phyloP scores from a whole-genome alignment of 495 filamentous ascomycete species.

The Daldinia vernicosa region DNA sequence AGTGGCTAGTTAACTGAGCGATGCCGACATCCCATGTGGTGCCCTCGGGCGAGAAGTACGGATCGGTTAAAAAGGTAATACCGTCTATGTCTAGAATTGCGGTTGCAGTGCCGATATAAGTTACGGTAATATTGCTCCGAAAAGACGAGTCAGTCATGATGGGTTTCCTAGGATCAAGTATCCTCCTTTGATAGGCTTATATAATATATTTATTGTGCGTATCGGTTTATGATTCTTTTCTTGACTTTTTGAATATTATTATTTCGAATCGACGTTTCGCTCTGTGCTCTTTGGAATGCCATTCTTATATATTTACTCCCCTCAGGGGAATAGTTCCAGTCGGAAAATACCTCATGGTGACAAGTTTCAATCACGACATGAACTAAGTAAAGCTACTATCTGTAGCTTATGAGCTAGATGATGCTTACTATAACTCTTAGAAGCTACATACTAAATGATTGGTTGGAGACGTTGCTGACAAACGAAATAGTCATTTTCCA shows the following conservation, averaged over 20 bases:
- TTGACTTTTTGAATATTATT: background rate
- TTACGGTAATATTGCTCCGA: constrained; percentile 45
- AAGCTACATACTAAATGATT: background rate
- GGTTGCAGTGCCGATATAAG: constrained; percentile 62
- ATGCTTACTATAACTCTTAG: constrained; percentile 11
- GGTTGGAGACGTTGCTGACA: constrained; percentile 1
- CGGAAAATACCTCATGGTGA: no score
- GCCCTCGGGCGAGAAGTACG: constrained; percentile 60
- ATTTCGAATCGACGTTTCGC: no score
- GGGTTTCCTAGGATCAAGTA: background rate
- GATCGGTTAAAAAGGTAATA: constrained; percentile 62
- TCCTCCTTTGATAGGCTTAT: background rate
- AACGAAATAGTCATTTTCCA: background rate
- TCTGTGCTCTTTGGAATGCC: no score
- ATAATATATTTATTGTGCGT: background rate
- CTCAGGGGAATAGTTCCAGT: no score
- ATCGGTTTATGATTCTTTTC: background rate
- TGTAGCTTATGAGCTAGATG: background rate
- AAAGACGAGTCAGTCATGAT: constrained; percentile 22
- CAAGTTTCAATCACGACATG: background rate
- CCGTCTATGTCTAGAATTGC: constrained; percentile 59
- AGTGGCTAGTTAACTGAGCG: constrained; percentile 45
- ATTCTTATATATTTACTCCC: no score
- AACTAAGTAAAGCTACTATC: no score
- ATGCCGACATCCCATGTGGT: constrained; percentile 50